These are phyloP conservation scores for Neonectria faginata DNA, from an alignment of 2,329 filamentous ascomycete species.

Conservation along the genomic window DNA sequence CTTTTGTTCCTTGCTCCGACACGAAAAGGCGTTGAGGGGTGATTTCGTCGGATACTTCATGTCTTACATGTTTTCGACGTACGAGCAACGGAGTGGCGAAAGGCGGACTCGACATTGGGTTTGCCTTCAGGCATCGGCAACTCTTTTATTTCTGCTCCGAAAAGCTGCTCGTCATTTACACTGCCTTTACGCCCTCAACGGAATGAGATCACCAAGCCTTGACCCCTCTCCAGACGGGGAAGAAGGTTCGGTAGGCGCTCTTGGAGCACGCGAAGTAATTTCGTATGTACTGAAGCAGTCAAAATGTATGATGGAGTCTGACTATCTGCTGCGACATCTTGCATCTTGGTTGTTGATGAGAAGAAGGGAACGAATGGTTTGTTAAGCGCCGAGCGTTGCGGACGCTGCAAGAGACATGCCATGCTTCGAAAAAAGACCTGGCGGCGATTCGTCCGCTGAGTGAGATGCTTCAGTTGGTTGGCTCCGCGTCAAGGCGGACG, in stretches of 20 bases:
- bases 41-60: too few species aligned
- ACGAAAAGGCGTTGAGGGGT: neutral
- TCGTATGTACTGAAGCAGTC: neutral
- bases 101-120: neutral
- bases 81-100: neutral
- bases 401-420: neutral
- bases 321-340: neutral
- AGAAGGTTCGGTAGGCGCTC: neutral
- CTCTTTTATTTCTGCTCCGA: neutral
- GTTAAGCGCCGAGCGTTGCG: neutral
- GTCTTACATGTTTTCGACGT: neutral
- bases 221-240: neutral
- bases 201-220: neutral
- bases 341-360: neutral
- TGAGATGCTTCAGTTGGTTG: constrained; percentile 9
- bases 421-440: neutral
- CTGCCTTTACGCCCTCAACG: neutral
- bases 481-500: constrained; percentile 10
- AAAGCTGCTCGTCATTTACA: neutral
- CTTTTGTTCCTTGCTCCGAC: neutral
- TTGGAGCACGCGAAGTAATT: neutral
- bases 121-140: neutral
- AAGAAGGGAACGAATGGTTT: neutral
- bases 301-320: neutral
- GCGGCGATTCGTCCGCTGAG: neutral